These are phyloP conservation scores for Phlyctochytrium arcticum DNA, from an alignment of 192 early-diverging fungal species.

Conservation along the genomic window DNA sequence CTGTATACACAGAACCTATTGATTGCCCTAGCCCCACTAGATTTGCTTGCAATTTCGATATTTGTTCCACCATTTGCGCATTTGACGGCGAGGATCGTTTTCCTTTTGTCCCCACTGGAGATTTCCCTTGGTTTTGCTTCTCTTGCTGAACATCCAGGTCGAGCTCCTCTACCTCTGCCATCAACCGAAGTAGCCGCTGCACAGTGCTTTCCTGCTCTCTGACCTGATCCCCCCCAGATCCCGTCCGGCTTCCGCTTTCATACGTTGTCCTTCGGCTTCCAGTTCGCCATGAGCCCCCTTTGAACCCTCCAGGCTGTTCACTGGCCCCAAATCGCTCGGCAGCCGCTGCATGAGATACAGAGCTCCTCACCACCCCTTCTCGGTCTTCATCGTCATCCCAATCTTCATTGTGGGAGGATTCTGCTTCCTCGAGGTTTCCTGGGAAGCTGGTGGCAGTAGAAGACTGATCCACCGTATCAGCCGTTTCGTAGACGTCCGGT, in stretches of 20 bases:
- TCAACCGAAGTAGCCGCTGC: slow-evolving; percentile 71
- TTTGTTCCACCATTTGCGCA: slow-evolving; percentile 21
- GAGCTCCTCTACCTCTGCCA: slow-evolving; percentile 81
- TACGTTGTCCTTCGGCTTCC: slow-evolving; percentile 37
- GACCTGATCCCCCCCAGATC: slow-evolving; percentile 48
- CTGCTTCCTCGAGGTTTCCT: too few relatives aligned
- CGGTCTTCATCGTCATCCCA: slow-evolving; percentile 47
- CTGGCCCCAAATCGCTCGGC: slow-evolving; percentile 42
- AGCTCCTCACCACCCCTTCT: slow-evolving; percentile 54
- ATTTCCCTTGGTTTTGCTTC: not conserved
- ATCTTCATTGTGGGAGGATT: too few relatives aligned
- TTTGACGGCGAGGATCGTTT: not conserved
- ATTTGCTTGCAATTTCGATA: slow-evolving; percentile 18
- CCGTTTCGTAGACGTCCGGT: slow-evolving; percentile 86
- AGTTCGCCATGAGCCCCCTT: slow-evolving; percentile 49
- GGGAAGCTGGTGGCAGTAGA: not conserved
- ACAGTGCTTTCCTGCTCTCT: slow-evolving; percentile 68
- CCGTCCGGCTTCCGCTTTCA: not conserved
- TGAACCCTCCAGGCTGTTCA: slow-evolving; percentile 53
- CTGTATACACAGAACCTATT: too few relatives aligned
- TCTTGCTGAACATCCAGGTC: slow-evolving; percentile 49
- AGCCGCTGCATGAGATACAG: slow-evolving; percentile 53
- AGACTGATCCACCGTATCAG: slow-evolving; percentile 35
- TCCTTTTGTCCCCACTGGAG: not conserved
- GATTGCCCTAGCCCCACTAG: slow-evolving; percentile 4